Evolutionary conservation across 495 filamentous ascomycete species (phyloP).

Genomic region (Aspergillus homomorphus): DNA sequence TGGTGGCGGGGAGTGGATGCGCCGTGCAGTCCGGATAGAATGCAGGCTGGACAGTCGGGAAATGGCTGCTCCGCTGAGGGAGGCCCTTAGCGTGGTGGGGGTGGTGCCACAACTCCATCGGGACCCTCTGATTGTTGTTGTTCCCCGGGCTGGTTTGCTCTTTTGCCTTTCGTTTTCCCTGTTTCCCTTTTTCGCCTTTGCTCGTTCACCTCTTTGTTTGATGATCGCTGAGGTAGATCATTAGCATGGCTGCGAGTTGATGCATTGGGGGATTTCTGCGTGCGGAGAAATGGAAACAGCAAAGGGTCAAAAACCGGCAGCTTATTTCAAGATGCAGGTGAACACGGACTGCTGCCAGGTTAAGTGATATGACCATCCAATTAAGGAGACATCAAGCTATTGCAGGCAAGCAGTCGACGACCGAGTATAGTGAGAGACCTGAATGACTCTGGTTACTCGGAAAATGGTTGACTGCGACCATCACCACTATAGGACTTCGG

Average conservation of each 20-base stretch:
- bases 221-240: background rate
- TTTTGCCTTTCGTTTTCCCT: constrained; percentile 3
- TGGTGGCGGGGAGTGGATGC: constrained; percentile 11
- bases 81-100: constrained; percentile 19
- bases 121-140: constrained; percentile 1
- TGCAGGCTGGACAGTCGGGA: constrained; percentile 11
- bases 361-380: constrained; percentile 7
- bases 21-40: constrained; percentile 9
- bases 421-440: background rate
- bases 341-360: constrained; percentile 10
- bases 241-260: background rate
- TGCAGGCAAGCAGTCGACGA: constrained; percentile 4
- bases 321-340: constrained; percentile 3
- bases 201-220: background rate
- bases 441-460: constrained; percentile 1
- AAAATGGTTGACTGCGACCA: constrained; percentile 4
- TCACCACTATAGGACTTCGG: background rate
- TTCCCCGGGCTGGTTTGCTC: constrained; percentile 1
- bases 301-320: background rate
- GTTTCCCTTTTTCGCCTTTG: background rate
- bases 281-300: background rate
- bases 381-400: background rate
- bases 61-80: constrained; percentile 16
- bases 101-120: constrained; percentile 20
- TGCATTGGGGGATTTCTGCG: constrained; percentile 2